Base-by-base conservation (phyloP, 306 rosid species). In the barrel medic (Medicago truncatula) region DNA sequence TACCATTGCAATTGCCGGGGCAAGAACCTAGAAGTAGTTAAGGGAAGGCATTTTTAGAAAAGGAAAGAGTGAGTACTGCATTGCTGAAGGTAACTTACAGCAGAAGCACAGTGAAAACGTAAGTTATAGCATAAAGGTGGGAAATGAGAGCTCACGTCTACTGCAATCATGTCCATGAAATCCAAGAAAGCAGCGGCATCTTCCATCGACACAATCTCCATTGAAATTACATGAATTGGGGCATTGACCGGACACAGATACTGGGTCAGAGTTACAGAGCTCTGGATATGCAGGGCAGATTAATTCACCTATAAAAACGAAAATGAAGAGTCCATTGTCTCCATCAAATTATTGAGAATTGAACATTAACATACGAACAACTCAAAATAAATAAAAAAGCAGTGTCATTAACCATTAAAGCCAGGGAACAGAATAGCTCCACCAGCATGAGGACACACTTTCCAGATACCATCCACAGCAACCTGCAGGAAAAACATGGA, bases 391-490 rank as follows among this genome's bases (percentile, higher is more conserved):
- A 63, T 25, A 81, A 84, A 70, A 79, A 31, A 40, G 63, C 2
- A 8, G 44, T 28, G 54, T 61, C 61, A 50, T 16, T 79, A 70
- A 88, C 98, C 97, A 84, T 94, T 92, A 83, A 94, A 94, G 40
- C 93, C 89, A 58, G 92, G 85, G 84, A 90, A 94, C 80, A 86
- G 92, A 82, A 88, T 88, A 58, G 88, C 84, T 80, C 98, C 98
- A 69, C 97, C 97, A 81, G 87, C 89, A 69, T 61, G 89, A 25
- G 98, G 96, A 76, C 98, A 94, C 31, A 76, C 83, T 85, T 89
- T 92, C 98, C 97, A 92, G 81, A 72, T 76, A 25, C 95, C 97
- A 85, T 94, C 98, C 76, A 94, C 97, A 31, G 98, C 97, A 84
- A 90, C 88, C 98, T 94, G 87, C 62, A 75, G 44, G 63, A 9